Evolutionary conservation across 192 early-diverging fungal species (phyloP).

Genomic region (Obelidium mucronatum): DNA sequence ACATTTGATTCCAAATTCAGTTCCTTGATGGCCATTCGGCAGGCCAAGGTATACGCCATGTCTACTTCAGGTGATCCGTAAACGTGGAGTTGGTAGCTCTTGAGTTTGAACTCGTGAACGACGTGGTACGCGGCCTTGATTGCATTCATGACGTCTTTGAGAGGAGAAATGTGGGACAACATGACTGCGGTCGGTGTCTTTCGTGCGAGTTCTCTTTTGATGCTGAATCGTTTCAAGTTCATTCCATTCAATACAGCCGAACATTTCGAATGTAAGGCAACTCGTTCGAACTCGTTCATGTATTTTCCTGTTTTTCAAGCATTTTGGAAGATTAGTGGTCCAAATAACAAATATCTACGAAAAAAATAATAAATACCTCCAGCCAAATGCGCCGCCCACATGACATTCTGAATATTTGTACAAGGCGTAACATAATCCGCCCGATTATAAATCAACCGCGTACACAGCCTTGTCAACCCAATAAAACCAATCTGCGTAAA

Average conservation of each 20-base stretch:
- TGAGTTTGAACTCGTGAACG: constrained; percentile 53
- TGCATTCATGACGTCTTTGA: constrained; percentile 56
- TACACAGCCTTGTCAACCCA: too few species aligned
- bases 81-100: constrained; percentile 47
- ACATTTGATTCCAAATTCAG: constrained; percentile 46
- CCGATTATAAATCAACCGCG: too few species aligned
- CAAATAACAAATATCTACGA: too few species aligned
- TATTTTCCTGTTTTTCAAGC: constrained; percentile 48
- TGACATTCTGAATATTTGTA: too few species aligned
- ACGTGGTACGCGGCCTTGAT: constrained; percentile 51
- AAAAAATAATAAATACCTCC: too few species aligned
- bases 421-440: too few species aligned
- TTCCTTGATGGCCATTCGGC: constrained; percentile 39
- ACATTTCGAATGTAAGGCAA: neutral
- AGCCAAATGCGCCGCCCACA: too few species aligned
- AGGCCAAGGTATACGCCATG: constrained; percentile 50
- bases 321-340: too few species aligned
- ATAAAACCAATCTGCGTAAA: too few species aligned
- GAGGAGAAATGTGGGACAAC: constrained; percentile 56
- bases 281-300: constrained; percentile 14
- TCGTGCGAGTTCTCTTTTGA: constrained; percentile 37
- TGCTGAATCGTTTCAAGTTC: constrained; percentile 49
- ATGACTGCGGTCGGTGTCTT: constrained; percentile 46
- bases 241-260: constrained; percentile 56
- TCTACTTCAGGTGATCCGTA: constrained; percentile 56